A percentile compares a stretch with the other conserved stretches of the same genome.
Evolutionary conservation across 345 rosid genomes (phyloP).

Genomic region (Mallotus nudiflorus): DNA sequence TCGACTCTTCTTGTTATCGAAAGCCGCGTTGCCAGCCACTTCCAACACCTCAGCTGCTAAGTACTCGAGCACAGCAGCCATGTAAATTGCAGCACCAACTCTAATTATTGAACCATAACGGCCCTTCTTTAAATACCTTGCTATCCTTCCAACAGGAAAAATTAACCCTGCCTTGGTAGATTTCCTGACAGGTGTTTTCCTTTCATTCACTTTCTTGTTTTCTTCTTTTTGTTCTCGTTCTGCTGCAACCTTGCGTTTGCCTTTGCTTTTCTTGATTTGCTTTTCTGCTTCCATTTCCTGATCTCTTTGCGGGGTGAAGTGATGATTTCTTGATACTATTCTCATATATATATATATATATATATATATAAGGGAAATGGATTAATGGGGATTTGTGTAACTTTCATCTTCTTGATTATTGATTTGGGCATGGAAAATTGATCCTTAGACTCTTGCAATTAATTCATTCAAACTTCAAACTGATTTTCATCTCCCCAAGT

Average conservation of each 20-base stretch:
- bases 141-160: neutral
- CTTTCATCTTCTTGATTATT: no score
- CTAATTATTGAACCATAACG: neutral
- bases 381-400: no score
- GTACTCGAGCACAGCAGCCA: constrained; percentile 31
- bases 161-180: neutral
- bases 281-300: no score
- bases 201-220: neutral
- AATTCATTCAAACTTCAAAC: no score
- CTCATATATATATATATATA: no score
- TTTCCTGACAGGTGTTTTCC: neutral
- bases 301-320: no score
- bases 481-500: no score
- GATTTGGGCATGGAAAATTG: no score
- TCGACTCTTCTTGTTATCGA: constrained; percentile 13
- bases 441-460: no score
- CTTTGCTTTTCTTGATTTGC: no score
- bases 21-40: constrained; percentile 26
- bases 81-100: constrained; percentile 20
- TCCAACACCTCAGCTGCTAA: constrained; percentile 31
- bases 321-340: no score
- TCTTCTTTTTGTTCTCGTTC: neutral
- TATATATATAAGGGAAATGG: no score
- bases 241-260: neutral
- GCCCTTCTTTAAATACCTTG: neutral